Evolutionary conservation across 129 eudicot genomes (phyloP).

Genomic region (Tagetes patula): DNA sequence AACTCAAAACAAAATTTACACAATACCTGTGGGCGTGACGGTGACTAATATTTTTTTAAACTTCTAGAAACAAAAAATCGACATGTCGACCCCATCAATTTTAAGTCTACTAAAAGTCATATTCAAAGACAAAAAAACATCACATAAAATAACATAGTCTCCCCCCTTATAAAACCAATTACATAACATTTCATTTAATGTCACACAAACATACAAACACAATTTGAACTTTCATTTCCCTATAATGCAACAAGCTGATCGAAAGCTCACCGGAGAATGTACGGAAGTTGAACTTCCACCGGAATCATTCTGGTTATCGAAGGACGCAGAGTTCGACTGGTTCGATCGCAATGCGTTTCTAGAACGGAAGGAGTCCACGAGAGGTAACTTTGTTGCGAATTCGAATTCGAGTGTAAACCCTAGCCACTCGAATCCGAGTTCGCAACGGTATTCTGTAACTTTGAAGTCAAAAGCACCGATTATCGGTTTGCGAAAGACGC

Average conservation of each 20-base stretch:
- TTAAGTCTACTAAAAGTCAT: background rate
- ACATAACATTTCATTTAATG: conserved; percentile 5
- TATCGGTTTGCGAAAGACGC: conserved; percentile 68
- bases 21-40: background rate
- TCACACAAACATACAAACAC: too few species aligned
- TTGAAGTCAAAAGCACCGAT: conserved; percentile 59
- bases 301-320: conserved; percentile 85
- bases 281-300: conserved; percentile 47
- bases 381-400: conserved; percentile 40
- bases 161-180: conserved; percentile 19
- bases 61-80: background rate
- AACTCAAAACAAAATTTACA: background rate
- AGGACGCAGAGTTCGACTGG: conserved; percentile 90
- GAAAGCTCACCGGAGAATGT: background rate
- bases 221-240: background rate
- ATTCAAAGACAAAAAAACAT: background rate
- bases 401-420: conserved; percentile 27
- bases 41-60: background rate
- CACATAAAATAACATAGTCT: background rate
- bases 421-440: conserved; percentile 35
- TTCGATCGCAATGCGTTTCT: conserved; percentile 70
- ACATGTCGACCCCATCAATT: background rate
- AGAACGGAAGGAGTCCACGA: conserved; percentile 77
- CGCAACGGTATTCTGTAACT: conserved; percentile 49
- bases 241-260: conserved; percentile 25